Conservation (phyloP, 345 rosid species). For the Boechera stricta region DNA sequence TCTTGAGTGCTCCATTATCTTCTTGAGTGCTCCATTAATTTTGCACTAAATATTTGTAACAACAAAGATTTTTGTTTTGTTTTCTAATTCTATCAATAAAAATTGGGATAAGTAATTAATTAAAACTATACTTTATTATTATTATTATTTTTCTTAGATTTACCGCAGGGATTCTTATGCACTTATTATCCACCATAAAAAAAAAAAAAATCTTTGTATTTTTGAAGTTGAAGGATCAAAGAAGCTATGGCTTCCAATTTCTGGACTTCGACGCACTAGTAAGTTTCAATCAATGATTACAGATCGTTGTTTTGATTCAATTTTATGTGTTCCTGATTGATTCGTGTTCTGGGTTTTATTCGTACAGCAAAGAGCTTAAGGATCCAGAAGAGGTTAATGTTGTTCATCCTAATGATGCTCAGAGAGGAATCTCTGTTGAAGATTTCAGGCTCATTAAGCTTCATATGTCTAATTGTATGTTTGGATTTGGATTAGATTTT, state of each 20-base stretch:
- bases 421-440: conserved; percentile 80
- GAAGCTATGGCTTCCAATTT: conserved; percentile 84
- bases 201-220: neutral
- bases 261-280: conserved; percentile 93
- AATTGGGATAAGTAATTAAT: too few species aligned
- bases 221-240: conserved; percentile 22
- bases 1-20: too few species aligned
- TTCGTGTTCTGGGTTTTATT: conserved; percentile 22
- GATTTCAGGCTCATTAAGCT: conserved; percentile 87
- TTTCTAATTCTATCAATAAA: too few species aligned
- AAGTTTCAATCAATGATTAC: conserved; percentile 30
- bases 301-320: neutral
- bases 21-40: too few species aligned
- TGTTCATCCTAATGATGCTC: conserved; percentile 72
- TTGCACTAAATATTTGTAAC: too few species aligned
- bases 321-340: neutral
- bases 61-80: too few species aligned
- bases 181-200: conserved; percentile 24
- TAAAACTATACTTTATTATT: too few species aligned
- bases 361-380: conserved; percentile 76
- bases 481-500: too few species aligned
- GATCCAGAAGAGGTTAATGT: conserved; percentile 87
- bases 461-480: conserved; percentile 83
- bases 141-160: neutral
- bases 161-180: neutral